These are phyloP conservation scores for Colletotrichum cereale DNA, from an alignment of 2,329 filamentous ascomycete species.

Conservation along the genomic window DNA sequence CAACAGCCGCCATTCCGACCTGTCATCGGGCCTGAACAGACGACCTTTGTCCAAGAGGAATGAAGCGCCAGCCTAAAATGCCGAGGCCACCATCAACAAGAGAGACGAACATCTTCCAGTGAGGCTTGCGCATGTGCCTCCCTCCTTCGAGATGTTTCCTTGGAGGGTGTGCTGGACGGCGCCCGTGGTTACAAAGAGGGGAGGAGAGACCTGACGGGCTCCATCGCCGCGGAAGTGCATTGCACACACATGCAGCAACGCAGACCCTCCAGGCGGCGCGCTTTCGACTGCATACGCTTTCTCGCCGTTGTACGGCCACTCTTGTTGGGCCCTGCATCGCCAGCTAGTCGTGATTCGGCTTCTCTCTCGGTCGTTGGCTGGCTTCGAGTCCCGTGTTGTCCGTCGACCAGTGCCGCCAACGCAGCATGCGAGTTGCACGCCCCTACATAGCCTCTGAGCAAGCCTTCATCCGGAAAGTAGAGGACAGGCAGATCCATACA, in stretches of 20 bases:
- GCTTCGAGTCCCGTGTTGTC: constrained; percentile 7
- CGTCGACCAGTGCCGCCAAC: constrained; percentile 5
- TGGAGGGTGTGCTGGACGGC: background rate
- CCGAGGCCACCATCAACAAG: constrained; percentile 14
- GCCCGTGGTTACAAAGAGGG: background rate
- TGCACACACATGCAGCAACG: background rate
- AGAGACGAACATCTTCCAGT: constrained; percentile 5
- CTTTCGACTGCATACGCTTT: background rate
- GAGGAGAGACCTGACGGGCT: too few relatives aligned
- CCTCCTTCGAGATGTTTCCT: background rate
- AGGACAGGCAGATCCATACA: constrained; percentile 2
- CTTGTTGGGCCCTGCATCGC: background rate
- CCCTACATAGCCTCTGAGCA: background rate
- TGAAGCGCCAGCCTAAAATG: constrained; percentile 11
- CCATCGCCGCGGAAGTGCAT: constrained; percentile 7
- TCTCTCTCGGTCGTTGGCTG: background rate
- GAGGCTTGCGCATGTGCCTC: background rate
- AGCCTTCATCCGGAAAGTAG: background rate
- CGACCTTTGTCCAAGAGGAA: background rate
- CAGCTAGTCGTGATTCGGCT: background rate
- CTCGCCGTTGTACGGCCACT: background rate
- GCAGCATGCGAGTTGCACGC: constrained; percentile 15
- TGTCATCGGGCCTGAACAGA: constrained; percentile 25
- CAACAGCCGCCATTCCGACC: constrained; percentile 36
- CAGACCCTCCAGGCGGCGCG: background rate